Base-by-base conservation (phyloP, 2,329 filamentous ascomycete genomes). In the Metarhizium album region DNA sequence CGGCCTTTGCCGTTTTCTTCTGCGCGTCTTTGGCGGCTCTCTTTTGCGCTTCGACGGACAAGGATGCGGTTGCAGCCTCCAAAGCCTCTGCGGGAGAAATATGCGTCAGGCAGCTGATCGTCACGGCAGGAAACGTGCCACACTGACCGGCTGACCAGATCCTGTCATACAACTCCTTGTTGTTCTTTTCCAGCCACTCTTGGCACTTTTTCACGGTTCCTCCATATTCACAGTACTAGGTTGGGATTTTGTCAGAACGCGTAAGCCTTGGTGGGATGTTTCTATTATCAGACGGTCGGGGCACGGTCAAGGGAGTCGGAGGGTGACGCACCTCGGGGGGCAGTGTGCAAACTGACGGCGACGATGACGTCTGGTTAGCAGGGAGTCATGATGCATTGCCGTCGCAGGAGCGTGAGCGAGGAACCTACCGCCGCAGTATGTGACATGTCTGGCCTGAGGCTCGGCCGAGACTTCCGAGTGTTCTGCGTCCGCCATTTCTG, bases 141-240 rank as follows among this genome's bases (percentile, higher is more conserved):
- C 22, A 59, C 71, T 55, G 73, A 91, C 90, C 89, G 70, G 86
- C 78, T 47, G 90, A 95, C 78, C 95, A 96, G 69, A 98, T 79
- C 61, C 75, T 74, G 55, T 79, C 70, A 70, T 95, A 94, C 67
- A 96, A 73, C 45, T 78, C 75, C 3, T 83, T 79, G 60, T 95
- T 78, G 57, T 82, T 78, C 57, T 83, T 80, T 62, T 88, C 74
- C 20, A 98, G 82, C 93, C 93, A 98, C 68, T 97, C 90, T 69
- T 91, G 86, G 73, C 93, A 98, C 73, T 96, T 98, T 72, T 90
- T 95, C 23, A 86, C 84, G 38, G 90, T 97, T 57, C 90, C 91
- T 64, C 93, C 93, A 70, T 96, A 97, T 73, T 98, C 93, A 75
- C 93, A 98, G 74, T 96, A 98, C 93, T 97, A 16, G 2, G 20